Base-by-base conservation (phyloP, 345 rosid species). In the Pistacia atlantica region DNA sequence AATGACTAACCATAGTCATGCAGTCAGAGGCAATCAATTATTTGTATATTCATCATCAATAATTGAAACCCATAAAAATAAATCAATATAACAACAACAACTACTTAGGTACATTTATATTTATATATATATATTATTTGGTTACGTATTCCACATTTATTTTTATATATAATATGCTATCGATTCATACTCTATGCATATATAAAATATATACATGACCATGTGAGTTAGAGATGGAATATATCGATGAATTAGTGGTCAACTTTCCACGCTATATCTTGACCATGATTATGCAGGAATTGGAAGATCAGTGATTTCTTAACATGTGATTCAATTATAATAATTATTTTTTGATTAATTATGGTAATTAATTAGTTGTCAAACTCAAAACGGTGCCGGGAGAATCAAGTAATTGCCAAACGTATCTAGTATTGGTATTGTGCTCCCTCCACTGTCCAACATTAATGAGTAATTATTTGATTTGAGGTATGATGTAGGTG, bases 1-100 rank as follows among this genome's bases (percentile, higher is more conserved):
- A 46, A 25, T 67, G 66, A 1, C 7, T 54, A 18, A 31, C 35
- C 11, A 8, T 28, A 20, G 78, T 79, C 69, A 72, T 54, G n/a
- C n/a, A 78, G 20, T 12, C n/a, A 65, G 20, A 33, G 8, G 20
- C 18, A 57, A 10, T 28, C 12, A 60, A 74, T 16, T 54, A 54
- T 54, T 54, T 3, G 25, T 25, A 14, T 54, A 0, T 6, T 54
- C 18, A 12, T 8, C n/a, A 25, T 14, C 71, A 67, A 25, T 67
- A 13, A 67, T 25, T 67, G 42, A 33, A 16, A 4, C 10, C 67
- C 16, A 33, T 35, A 13, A 4, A 5, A 63, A 62, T 28, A 62
- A 11, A 31, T 62, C 16, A 31, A 62, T 31, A 62, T 2, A 31
- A 31, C n/a, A 17, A 16, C 7, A 62, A 33, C n/a, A 54, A 54